Evolutionary conservation across 2,329 filamentous ascomycete genomes (phyloP).

Genomic region (Seiridium unicorne): DNA sequence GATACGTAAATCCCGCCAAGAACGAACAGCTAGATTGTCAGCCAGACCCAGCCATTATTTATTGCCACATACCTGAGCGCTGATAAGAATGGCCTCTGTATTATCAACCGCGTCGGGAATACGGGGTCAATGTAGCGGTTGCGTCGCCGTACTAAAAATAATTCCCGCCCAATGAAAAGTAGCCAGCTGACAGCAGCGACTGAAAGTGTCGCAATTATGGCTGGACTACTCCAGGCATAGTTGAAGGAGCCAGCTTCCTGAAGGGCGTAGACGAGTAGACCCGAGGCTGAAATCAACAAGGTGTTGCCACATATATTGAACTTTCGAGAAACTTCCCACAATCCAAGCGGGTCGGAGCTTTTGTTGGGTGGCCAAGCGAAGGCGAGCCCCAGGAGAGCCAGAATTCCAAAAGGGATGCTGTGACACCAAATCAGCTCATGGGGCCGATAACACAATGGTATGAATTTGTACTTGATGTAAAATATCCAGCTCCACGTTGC

Average conservation of each 20-base stretch:
- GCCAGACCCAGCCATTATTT: not conserved
- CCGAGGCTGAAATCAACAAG: conserved; percentile 49
- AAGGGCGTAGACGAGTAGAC: conserved; percentile 54
- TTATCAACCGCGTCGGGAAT: conserved; percentile 50
- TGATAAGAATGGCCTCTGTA: conserved; percentile 47
- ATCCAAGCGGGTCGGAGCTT: conserved; percentile 30
- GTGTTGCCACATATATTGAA: conserved; percentile 53
- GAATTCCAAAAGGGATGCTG: conserved; percentile 48
- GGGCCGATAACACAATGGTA: not conserved
- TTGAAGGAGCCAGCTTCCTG: conserved; percentile 55
- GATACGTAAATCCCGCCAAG: conserved; percentile 56
- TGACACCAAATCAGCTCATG: conserved; percentile 10
- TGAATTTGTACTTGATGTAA: conserved; percentile 54
- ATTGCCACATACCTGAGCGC: conserved; percentile 44
- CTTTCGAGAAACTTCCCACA: conserved; percentile 40
- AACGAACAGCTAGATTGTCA: conserved; percentile 45
- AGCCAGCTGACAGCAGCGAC: conserved; percentile 47
- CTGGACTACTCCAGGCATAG: conserved; percentile 48
- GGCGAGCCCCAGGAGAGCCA: conserved; percentile 45
- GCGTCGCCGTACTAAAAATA: conserved; percentile 36
- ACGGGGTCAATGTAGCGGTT: conserved; percentile 48
- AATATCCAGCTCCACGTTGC: conserved; percentile 60
- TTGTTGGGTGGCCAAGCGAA: conserved; percentile 42
- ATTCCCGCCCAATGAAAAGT: conserved; percentile 51
- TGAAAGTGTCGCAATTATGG: conserved; percentile 48